These are phyloP conservation scores for Blastobotrys ciferrii DNA, from an alignment of 1,139 yeast genomes.

Conservation along the genomic window DNA sequence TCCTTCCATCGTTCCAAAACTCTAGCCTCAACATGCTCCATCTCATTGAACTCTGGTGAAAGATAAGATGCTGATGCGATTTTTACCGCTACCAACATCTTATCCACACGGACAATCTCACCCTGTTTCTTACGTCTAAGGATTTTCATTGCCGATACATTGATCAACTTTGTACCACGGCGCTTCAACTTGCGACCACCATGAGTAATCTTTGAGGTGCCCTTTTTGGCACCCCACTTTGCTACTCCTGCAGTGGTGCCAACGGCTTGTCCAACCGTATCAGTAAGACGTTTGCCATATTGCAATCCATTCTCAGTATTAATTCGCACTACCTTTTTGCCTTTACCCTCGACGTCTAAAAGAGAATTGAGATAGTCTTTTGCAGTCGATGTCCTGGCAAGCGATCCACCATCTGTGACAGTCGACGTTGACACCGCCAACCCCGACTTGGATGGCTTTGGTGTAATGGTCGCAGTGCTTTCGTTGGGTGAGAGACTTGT, in stretches of 20 bases:
- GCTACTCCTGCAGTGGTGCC: background rate
- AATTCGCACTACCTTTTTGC: conserved; percentile 2
- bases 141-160: conserved; percentile 18
- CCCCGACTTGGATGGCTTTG: conserved; percentile 3
- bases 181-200: background rate
- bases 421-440: conserved; percentile 2
- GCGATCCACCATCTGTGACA: background rate
- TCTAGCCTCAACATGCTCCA: conserved; percentile 52
- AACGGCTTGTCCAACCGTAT: background rate
- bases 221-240: background rate
- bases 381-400: conserved; percentile 5
- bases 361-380: conserved; percentile 3
- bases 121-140: conserved; percentile 43
- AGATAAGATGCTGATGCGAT: conserved; percentile 32
- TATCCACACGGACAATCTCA: conserved; percentile 62
- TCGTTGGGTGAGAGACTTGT: background rate
- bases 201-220: background rate
- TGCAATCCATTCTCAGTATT: background rate
- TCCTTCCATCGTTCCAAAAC: conserved; percentile 77
- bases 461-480: conserved; percentile 2
- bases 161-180: conserved; percentile 12
- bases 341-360: background rate
- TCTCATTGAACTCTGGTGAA: conserved; percentile 43
- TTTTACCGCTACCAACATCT: conserved; percentile 63
- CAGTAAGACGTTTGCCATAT: background rate